Base-by-base conservation (phyloP, 805 yeast species). In the Ogataea minuta region DNA sequence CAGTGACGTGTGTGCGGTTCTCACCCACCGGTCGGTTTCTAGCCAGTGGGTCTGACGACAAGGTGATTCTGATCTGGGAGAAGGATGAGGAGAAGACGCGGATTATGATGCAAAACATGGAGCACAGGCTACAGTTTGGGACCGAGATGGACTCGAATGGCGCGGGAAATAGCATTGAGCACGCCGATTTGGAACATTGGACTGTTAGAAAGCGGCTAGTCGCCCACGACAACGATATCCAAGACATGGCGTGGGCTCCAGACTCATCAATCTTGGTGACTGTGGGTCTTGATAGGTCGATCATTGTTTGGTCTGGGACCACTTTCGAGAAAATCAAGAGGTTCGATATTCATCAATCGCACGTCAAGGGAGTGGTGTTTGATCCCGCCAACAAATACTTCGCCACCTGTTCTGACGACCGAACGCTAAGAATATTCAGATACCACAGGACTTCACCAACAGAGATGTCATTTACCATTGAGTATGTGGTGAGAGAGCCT, bases 311-410 rank as follows among this genome's bases (percentile, higher is more conserved):
- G 97, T 86, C 81, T 55, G 98, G 96, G 3, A 66, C 78, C 2
- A 91, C 96, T 0, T 89, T 93, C 69, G 95, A 93, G 64, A 76
- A 87, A 48, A 77, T 91, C 41, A 88, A 87, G 58, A 68, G 95
- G 23, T 85, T 88, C 53, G 97, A 91, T 55, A 82, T 89, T 15
- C 99, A 93, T 60, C 95, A 88, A 57, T 85, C 95, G 2, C 91
- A 86, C 66, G 97, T 93, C 19, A 93, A 93, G 62, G 98, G 99
- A 41, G 86, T 93, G 9, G 91, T 91, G 1, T 93, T 93, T 62
- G 99, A 93, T 59, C 99, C 99, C 0, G 99, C 99, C 3, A 89
- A 89, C 61, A 93, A 93, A 64, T 93, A 88, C 61, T 93, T 93
- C 67, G 97, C 96, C 6, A 91, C 99, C 0, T 90, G 95, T 15